Evolutionary conservation across 2,329 filamentous ascomycete genomes (phyloP), one percentile per base, ranked within the genome.

Genomic region (Fusarium sp.): DNA sequence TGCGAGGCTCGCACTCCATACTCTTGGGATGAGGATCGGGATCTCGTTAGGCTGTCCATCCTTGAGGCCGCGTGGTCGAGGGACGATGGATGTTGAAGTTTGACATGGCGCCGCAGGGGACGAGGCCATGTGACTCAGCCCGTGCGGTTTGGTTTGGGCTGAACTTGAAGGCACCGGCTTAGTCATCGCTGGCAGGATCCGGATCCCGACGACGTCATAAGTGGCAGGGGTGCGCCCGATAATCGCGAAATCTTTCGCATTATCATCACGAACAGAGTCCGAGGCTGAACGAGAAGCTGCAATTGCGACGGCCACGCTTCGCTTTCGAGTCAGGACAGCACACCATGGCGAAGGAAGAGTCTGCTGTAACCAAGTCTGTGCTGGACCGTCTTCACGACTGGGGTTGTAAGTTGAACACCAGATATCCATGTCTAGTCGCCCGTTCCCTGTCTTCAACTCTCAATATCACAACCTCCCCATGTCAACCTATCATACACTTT

Each of bases 351-450:
- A 69, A 54, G 46, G 61, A 73, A 31, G 67, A 71, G 31, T 16
- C 54, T 41, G 63, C 70, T 28, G 61, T 73, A 13, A 54, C 79
- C 27, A 80, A 76, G 61, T 77, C 81, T 5, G 54, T 80, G 12
- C 65, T 78, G 60, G 78, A 78, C 50, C 73, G 72, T 30, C 71
- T 87, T 3, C 78, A 82, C 36, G 82, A 78, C 60, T 87, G 85
- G 84, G 86, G 85, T 66, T 83, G 86, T 87, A 82, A 76, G 85
- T n/a, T 84, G 18, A 28, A 55, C 23, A 36, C 52, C 41, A 48
- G 39, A 34, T 47, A 44, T 62, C 41, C 48, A 51, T 60, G 46
- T 47, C 50, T 57, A 56, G 55, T 44, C 60, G 36, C 18, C 43
- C 50, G n/a, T n/a, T 59, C 67, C 58, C 50, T 11, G 18, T 30